Percentiles rank a stretch among this genome's conserved stretches.
Evolutionary conservation across 2,329 filamentous ascomycete species (phyloP).

Genomic region (Alternaria viburni): DNA sequence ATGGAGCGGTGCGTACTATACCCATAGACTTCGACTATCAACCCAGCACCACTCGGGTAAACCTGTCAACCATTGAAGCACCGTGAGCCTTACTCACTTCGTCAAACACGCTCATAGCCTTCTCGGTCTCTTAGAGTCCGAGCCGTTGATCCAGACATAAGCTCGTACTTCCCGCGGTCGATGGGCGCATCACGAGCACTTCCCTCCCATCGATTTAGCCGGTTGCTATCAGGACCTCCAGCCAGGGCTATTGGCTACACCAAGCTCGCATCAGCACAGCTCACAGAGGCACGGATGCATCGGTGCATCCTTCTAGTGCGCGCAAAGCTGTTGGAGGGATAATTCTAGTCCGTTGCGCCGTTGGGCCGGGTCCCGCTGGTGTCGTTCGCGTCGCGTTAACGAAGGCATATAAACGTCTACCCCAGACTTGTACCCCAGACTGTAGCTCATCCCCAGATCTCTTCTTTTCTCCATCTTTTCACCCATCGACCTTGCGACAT

Average conservation of each 20-base stretch:
- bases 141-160: background rate
- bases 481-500: constrained; percentile 10
- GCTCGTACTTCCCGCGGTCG: background rate
- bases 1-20: background rate
- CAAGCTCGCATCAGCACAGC: background rate
- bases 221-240: background rate
- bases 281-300: background rate
- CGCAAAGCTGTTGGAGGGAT: constrained; percentile 6
- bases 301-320: background rate
- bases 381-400: background rate
- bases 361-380: background rate
- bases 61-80: background rate
- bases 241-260: background rate
- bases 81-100: background rate
- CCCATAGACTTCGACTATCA: background rate
- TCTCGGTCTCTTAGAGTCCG: background rate
- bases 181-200: background rate
- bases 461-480: background rate
- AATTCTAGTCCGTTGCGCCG: constrained; percentile 3
- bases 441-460: constrained; percentile 3
- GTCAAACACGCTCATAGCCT: background rate
- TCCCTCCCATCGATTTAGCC: constrained; percentile 6
- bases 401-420: constrained; percentile 6
- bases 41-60: background rate
- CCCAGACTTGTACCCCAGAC: constrained; percentile 13